Conservation (phyloP, 192 early-diverging fungal species). For the Lobosporangium transversale region DNA sequence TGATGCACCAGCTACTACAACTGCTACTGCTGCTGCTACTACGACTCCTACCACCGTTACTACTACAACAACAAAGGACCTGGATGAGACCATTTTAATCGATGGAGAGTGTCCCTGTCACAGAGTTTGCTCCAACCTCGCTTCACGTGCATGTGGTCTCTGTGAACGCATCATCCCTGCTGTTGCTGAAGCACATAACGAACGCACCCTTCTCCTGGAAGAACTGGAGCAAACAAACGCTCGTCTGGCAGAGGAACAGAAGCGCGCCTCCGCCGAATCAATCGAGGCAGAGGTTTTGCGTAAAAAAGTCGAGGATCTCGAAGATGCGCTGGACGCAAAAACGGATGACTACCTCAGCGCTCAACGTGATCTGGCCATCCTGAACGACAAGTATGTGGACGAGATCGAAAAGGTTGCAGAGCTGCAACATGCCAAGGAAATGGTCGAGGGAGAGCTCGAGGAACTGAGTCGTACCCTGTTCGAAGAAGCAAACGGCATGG, state of each 20-base stretch:
- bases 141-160: slow-evolving; percentile 39
- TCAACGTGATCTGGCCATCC: slow-evolving; percentile 72
- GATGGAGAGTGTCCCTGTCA: slow-evolving; percentile 54
- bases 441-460: slow-evolving; percentile 94
- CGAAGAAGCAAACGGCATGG: slow-evolving; percentile 96
- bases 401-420: slow-evolving; percentile 89
- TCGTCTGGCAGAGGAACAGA: slow-evolving; percentile 66
- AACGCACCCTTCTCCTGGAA: slow-evolving; percentile 57
- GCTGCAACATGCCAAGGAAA: slow-evolving; percentile 90
- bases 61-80: slow-evolving; percentile 13
- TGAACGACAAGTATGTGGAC: slow-evolving; percentile 87
- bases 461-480: slow-evolving; percentile 90
- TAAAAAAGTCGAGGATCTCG: slow-evolving; percentile 69
- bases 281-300: slow-evolving; percentile 68
- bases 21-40: no score
- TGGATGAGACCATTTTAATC: slow-evolving; percentile 24
- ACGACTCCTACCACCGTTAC: no score
- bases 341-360: slow-evolving; percentile 77
- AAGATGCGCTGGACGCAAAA: slow-evolving; percentile 74
- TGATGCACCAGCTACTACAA: slow-evolving; percentile 4
- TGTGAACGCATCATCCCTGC: slow-evolving; percentile 53
- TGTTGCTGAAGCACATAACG: slow-evolving; percentile 59
- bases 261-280: slow-evolving; percentile 67
- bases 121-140: slow-evolving; percentile 31
- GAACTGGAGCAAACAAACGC: slow-evolving; percentile 67